A percentile compares a stretch with the other conserved stretches of the same genome.
Conservation (phyloP, 768 basidiomycete genomes). For the Hygrocybe punicea region DNA sequence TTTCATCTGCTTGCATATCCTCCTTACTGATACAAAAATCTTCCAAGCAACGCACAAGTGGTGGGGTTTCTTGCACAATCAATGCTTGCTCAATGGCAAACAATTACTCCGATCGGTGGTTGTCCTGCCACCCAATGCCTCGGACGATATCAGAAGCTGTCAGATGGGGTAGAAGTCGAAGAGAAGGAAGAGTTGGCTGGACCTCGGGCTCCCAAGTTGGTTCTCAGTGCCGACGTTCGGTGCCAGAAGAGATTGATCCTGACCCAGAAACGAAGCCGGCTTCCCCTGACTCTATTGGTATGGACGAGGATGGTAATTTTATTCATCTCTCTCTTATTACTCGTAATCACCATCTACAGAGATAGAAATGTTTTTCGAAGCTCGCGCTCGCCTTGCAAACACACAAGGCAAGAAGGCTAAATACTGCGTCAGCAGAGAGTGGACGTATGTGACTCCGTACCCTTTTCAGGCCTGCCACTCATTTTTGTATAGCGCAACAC, state of each 20-base stretch:
- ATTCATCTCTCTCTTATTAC: not conserved
- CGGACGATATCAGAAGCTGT: slow-evolving; percentile 94
- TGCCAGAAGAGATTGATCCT: slow-evolving; percentile 97
- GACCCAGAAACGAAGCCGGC: slow-evolving; percentile 99
- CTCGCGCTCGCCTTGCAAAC: too few relatives aligned
- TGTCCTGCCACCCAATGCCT: slow-evolving; percentile 96
- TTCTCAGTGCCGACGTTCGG: slow-evolving; percentile 84
- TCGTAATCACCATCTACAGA: slow-evolving; percentile 2
- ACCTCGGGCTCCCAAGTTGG: slow-evolving; percentile 65
- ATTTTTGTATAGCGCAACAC: slow-evolving; percentile 78
- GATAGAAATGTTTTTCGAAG: too few relatives aligned
- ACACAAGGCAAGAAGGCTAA: too few relatives aligned
- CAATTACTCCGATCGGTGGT: slow-evolving; percentile 97
- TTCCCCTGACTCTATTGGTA: slow-evolving; percentile 97
- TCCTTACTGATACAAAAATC: too few relatives aligned
- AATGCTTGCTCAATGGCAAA: slow-evolving; percentile 99
- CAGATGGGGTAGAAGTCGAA: slow-evolving; percentile 96
- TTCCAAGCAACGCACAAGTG: too few relatives aligned
- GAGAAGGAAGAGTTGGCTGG: slow-evolving; percentile 95
- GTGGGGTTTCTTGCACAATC: slow-evolving; percentile 94
- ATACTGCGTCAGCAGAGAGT: slow-evolving; percentile 40
- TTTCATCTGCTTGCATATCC: too few relatives aligned
- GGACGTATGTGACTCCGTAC: slow-evolving; percentile 61
- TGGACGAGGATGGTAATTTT: slow-evolving; percentile 93
- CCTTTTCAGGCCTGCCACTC: not conserved